Evolutionary conservation across 768 basidiomycete species (phyloP).

Genomic region (Fomitopsis serialis): DNA sequence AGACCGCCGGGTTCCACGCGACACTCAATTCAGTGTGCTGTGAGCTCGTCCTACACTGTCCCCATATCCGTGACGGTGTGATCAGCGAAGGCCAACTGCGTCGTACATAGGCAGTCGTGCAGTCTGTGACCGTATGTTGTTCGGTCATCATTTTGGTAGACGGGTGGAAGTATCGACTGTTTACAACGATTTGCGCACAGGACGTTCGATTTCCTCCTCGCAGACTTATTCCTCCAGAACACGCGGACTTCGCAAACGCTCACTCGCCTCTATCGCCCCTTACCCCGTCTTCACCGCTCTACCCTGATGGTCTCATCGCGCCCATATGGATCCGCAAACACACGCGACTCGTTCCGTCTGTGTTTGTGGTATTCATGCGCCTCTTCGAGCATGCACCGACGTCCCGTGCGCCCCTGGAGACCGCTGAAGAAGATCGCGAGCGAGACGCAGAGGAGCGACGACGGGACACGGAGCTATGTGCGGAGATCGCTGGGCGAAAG

Average conservation of each 20-base stretch:
- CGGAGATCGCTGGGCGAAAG: slow-evolving; percentile 77
- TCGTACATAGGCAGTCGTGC: too few relatives aligned
- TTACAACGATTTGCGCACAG: slow-evolving; percentile 22
- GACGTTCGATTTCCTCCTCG: slow-evolving; percentile 83
- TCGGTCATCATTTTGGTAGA: too few relatives aligned
- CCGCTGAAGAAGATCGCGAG: slow-evolving; percentile 46
- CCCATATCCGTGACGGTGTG: too few relatives aligned
- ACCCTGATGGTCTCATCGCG: slow-evolving; percentile 94
- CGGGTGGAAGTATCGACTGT: not conserved
- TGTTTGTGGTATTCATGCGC: slow-evolving; percentile 87
- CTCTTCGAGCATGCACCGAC: slow-evolving; percentile 61
- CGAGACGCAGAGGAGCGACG: slow-evolving; percentile 63
- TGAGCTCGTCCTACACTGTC: too few relatives aligned
- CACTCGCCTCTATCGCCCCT: slow-evolving; percentile 95
- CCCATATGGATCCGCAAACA: slow-evolving; percentile 99
- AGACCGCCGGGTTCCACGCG: too few relatives aligned
- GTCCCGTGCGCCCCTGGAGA: slow-evolving; percentile 49
- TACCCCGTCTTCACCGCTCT: slow-evolving; percentile 79
- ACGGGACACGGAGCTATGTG: slow-evolving; percentile 71
- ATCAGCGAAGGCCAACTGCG: too few relatives aligned
- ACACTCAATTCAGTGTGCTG: too few relatives aligned
- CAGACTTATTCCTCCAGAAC: slow-evolving; percentile 58
- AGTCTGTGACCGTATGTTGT: too few relatives aligned
- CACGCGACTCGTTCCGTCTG: slow-evolving; percentile 83
- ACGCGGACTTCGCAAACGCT: slow-evolving; percentile 47